These are phyloP conservation scores for Pelargonium citronellum DNA, from an alignment of 441 rosid species.

Conservation along the genomic window DNA sequence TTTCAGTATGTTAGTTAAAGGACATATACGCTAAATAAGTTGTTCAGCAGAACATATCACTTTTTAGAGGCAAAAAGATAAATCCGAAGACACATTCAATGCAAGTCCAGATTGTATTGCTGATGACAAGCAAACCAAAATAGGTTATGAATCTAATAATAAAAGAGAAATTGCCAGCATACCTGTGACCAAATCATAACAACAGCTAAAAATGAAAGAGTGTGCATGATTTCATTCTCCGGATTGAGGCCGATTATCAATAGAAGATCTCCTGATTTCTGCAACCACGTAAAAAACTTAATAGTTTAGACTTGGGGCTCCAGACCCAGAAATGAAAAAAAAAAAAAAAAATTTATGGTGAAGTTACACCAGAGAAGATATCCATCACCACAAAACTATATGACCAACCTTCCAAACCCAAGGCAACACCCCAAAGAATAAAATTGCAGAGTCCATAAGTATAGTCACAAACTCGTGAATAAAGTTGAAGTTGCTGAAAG, in stretches of 20 bases:
- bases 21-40: background rate
- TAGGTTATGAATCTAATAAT: background rate
- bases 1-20: background rate
- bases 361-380: slow-evolving; percentile 9
- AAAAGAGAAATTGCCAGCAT: slow-evolving; percentile 14
- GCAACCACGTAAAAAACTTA: slow-evolving; percentile 19
- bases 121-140: slow-evolving; percentile 3
- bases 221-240: slow-evolving; percentile 82
- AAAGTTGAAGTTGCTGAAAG: slow-evolving; percentile 73
- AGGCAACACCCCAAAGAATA: slow-evolving; percentile 80
- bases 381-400: slow-evolving; percentile 16
- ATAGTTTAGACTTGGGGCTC: background rate
- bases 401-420: slow-evolving; percentile 90
- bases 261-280: slow-evolving; percentile 72
- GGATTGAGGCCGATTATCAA: slow-evolving; percentile 51
- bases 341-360: background rate
- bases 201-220: slow-evolving; percentile 88
- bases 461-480: slow-evolving; percentile 81
- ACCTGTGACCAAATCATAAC: slow-evolving; percentile 96
- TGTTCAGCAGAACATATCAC: background rate
- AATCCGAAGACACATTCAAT: background rate
- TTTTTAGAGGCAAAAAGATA: background rate
- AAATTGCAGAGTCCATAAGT: slow-evolving; percentile 82
- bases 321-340: background rate
- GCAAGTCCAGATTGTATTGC: background rate